These are phyloP conservation scores for Yamadazyma kanchanaburiensis DNA, from an alignment of 1,139 yeast genomes.

Conservation along the genomic window DNA sequence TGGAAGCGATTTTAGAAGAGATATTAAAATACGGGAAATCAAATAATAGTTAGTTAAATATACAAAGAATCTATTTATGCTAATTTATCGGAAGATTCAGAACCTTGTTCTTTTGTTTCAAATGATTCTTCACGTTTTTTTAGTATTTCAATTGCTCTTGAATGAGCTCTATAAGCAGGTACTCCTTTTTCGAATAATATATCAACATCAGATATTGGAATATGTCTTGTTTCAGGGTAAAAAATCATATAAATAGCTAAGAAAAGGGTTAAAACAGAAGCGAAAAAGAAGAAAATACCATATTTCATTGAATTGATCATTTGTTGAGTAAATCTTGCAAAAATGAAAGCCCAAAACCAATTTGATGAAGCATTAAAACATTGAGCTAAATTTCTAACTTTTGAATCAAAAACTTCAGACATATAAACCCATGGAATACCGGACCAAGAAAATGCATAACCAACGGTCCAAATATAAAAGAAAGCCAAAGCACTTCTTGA, in stretches of 20 bases:
- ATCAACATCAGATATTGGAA: conserved; percentile 42
- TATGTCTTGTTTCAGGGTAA: conserved; percentile 44
- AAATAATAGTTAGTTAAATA: not conserved
- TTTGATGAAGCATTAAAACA: conserved; percentile 41
- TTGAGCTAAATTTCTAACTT: conserved; percentile 39
- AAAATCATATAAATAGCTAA: conserved; percentile 30
- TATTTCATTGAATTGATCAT: conserved; percentile 37
- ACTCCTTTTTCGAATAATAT: conserved; percentile 25
- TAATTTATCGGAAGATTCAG: conserved; percentile 1
- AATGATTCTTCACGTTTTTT: conserved; percentile 3
- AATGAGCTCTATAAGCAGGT: conserved; percentile 11
- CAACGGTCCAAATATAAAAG: conserved; percentile 44
- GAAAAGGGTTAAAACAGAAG: conserved; percentile 29
- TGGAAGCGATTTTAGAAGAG: conserved; percentile 66
- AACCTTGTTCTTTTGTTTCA: not conserved
- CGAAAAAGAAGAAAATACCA: conserved; percentile 43
- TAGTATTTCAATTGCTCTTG: conserved; percentile 9
- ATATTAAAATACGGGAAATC: conserved; percentile 13
- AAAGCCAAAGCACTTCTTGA: conserved; percentile 47
- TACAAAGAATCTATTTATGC: not conserved
- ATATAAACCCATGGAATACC: conserved; percentile 48
- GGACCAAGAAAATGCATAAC: conserved; percentile 40
- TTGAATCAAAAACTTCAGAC: conserved; percentile 42
- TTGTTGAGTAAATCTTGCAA: conserved; percentile 41
- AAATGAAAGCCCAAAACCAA: conserved; percentile 48